These are phyloP conservation scores for Mycena sp. DNA, from an alignment of 1,284 basidiomycete species.

Conservation along the genomic window DNA sequence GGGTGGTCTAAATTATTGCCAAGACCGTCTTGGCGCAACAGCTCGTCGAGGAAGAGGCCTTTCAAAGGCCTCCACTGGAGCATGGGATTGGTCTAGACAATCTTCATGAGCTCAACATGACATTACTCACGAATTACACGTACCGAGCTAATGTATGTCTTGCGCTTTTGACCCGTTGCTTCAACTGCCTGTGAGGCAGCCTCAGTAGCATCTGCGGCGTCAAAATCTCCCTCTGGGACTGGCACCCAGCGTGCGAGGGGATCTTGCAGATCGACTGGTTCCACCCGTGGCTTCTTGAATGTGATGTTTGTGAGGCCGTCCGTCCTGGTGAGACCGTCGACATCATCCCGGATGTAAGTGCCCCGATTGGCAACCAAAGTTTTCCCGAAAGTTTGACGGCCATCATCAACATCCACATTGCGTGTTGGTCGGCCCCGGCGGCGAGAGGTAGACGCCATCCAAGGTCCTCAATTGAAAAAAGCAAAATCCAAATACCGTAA, in stretches of 20 bases:
- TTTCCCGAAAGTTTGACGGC: too few species aligned
- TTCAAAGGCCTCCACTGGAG: constrained; percentile 16
- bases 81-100: constrained; percentile 3
- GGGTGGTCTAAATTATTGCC: constrained; percentile 7
- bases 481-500: too few species aligned
- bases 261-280: constrained; percentile 12
- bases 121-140: background rate
- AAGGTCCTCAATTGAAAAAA: too few species aligned
- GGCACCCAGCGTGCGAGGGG: constrained; percentile 2
- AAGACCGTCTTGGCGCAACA: constrained; percentile 21
- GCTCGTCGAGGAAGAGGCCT: constrained; percentile 20
- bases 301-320: constrained; percentile 4
- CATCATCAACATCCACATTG: too few species aligned
- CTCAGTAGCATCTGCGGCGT: too few species aligned
- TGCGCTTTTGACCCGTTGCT: constrained; percentile 11
- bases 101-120: too few species aligned
- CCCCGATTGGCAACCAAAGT: constrained; percentile 3
- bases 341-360: constrained; percentile 6
- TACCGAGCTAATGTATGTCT: constrained; percentile 6
- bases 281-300: constrained; percentile 11
- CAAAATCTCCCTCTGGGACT: background rate
- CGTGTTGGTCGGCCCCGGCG: too few species aligned
- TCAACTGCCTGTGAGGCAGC: too few species aligned
- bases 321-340: background rate
- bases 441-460: too few species aligned